phyloP scores from a whole-genome alignment of 345 rosid genomes.

The Isatis tinctoria region DNA sequence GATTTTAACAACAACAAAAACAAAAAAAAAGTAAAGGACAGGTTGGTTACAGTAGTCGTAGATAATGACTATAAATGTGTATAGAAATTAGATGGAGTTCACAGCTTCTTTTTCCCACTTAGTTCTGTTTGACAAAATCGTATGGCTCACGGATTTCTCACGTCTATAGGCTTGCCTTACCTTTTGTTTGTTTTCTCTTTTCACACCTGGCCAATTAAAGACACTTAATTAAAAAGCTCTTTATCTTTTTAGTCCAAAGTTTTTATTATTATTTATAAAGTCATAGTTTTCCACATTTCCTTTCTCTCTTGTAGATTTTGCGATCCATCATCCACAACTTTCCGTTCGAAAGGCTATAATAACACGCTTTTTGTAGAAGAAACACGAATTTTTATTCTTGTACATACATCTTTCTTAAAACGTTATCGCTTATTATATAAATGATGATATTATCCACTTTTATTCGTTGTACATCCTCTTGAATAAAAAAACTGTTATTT shows the following conservation, averaged over 20 bases:
- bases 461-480: too few species aligned
- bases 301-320: too few species aligned
- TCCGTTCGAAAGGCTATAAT: too few species aligned
- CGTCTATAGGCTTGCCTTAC: neutral
- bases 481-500: too few species aligned
- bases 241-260: neutral
- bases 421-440: too few species aligned
- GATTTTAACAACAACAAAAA: too few species aligned
- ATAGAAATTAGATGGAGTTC: neutral
- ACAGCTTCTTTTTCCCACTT: neutral
- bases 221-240: neutral
- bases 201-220: neutral
- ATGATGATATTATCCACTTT: too few species aligned
- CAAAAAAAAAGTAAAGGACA: neutral
- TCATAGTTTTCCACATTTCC: too few species aligned
- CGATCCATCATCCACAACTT: too few species aligned
- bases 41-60: neutral
- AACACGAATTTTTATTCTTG: neutral
- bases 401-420: neutral
- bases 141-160: neutral
- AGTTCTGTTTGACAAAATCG: neutral
- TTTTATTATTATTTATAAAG: too few species aligned
- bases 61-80: neutral
- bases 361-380: too few species aligned
- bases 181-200: neutral